phyloP scores from a whole-genome alignment of 495 filamentous ascomycete species.

The Glonium stellatum region DNA sequence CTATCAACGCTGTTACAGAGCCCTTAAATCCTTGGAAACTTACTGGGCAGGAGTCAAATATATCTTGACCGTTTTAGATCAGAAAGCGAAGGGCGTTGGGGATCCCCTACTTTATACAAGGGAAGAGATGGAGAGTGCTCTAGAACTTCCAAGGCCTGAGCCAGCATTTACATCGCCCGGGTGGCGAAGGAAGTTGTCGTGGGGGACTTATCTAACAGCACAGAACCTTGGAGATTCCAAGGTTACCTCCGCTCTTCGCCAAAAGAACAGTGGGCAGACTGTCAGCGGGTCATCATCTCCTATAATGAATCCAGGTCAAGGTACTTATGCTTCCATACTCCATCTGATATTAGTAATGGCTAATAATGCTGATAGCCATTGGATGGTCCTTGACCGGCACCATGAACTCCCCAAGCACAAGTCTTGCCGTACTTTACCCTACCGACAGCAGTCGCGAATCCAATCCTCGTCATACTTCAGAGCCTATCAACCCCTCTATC shows the following conservation, averaged over 20 bases:
- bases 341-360: constrained; percentile 36
- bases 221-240: constrained; percentile 20
- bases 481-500: constrained; percentile 16
- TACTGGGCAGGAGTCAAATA: constrained; percentile 86
- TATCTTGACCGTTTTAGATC: constrained; percentile 77
- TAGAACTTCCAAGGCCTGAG: constrained; percentile 38
- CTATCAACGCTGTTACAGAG: constrained; percentile 75
- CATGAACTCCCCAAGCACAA: constrained; percentile 73
- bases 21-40: constrained; percentile 62
- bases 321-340: constrained; percentile 36
- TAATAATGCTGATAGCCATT: constrained; percentile 46
- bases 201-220: constrained; percentile 27
- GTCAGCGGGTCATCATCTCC: constrained; percentile 36
- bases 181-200: constrained; percentile 38
- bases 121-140: constrained; percentile 67
- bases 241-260: constrained; percentile 20
- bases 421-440: constrained; percentile 66
- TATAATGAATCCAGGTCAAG: constrained; percentile 47
- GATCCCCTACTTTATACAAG: constrained; percentile 71
- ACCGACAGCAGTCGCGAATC: constrained; percentile 34
- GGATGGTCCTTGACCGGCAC: constrained; percentile 76
- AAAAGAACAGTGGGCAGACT: constrained; percentile 13
- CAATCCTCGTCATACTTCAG: constrained; percentile 20
- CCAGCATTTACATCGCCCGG: constrained; percentile 38
- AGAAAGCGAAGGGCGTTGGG: constrained; percentile 75